A percentile compares a stretch with the other conserved stretches of the same genome.
These are phyloP conservation scores for Haberlea rhodopensis DNA, from an alignment of 257 asterid genomes.

Conservation along the genomic window DNA sequence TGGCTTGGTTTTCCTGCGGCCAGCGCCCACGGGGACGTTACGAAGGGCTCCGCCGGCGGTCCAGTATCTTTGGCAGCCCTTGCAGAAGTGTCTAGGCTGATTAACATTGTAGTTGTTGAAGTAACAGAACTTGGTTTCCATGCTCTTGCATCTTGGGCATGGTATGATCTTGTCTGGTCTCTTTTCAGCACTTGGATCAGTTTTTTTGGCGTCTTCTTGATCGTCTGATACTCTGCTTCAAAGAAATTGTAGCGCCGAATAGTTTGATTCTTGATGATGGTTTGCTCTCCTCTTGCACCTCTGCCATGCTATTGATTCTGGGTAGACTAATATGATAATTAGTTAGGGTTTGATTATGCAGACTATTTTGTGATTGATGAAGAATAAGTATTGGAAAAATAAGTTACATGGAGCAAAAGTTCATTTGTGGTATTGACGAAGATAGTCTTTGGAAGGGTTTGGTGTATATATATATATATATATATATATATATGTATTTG, in stretches of 20 bases:
- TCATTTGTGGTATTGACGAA: slow-evolving; percentile 30
- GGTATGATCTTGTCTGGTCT: slow-evolving; percentile 80
- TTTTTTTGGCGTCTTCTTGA: slow-evolving; percentile 24
- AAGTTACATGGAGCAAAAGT: slow-evolving; percentile 27
- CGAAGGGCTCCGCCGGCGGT: slow-evolving; percentile 95
- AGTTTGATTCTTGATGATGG: slow-evolving; percentile 63
- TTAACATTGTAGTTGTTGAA: slow-evolving; percentile 93
- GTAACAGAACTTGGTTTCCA: slow-evolving; percentile 92
- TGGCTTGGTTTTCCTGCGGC: slow-evolving; percentile 77
- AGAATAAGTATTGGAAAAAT: slow-evolving; percentile 2
- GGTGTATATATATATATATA: background rate
- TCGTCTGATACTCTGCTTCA: slow-evolving; percentile 30
- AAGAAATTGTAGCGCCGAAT: slow-evolving; percentile 63
- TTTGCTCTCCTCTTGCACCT: slow-evolving; percentile 36
- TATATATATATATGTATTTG: background rate
- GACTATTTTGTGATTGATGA: slow-evolving; percentile 30
- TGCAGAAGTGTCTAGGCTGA: slow-evolving; percentile 91
- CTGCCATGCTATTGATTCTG: slow-evolving; percentile 37
- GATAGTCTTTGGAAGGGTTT: slow-evolving; percentile 1
- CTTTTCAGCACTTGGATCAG: slow-evolving; percentile 35
- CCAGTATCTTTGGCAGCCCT: slow-evolving; percentile 91
- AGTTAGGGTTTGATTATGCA: background rate
- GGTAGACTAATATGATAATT: slow-evolving; percentile 18
- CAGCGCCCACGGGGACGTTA: slow-evolving; percentile 90
- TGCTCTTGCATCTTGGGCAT: slow-evolving; percentile 92